Percentiles rank a stretch among this genome's conserved stretches.
These are phyloP conservation scores for Aspergillus olivimuriae DNA, from an alignment of 495 filamentous ascomycete genomes.

Conservation along the genomic window DNA sequence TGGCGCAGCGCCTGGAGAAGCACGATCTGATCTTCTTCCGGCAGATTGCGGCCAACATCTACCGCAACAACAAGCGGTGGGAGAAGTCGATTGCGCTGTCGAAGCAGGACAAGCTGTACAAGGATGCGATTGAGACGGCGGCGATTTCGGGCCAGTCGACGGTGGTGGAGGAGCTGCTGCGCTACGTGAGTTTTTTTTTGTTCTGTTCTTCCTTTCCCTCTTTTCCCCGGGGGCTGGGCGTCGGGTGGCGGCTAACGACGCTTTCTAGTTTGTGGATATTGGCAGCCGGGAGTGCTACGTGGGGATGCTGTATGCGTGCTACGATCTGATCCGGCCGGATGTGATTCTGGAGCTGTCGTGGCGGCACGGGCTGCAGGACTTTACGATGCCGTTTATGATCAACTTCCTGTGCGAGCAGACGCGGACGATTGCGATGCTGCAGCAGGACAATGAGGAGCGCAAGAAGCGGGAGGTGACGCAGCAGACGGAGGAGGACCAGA, in stretches of 20 bases:
- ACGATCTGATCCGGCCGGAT: slow-evolving; percentile 90
- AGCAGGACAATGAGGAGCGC: slow-evolving; percentile 96
- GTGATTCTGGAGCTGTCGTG: slow-evolving; percentile 94
- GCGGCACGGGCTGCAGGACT: slow-evolving; percentile 91
- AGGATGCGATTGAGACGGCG: slow-evolving; percentile 98
- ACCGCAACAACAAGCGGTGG: slow-evolving; percentile 99
- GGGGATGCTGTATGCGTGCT: slow-evolving; percentile 97
- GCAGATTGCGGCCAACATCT: slow-evolving; percentile 96
- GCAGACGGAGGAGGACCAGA: slow-evolving; percentile 83
- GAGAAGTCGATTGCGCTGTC: slow-evolving; percentile 98
- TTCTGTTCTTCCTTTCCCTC: background rate
- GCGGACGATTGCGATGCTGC: slow-evolving; percentile 72
- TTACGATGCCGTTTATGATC: slow-evolving; percentile 99
- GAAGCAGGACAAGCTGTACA: slow-evolving; percentile 99
- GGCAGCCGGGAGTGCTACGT: slow-evolving; percentile 99
- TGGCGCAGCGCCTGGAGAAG: slow-evolving; percentile 88
- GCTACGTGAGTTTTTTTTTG: slow-evolving; percentile 68
- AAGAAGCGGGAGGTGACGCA: slow-evolving; percentile 82
- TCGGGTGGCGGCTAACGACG: too few relatives aligned
- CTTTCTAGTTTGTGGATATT: slow-evolving; percentile 90
- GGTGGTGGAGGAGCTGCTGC: slow-evolving; percentile 89
- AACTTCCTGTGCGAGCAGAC: slow-evolving; percentile 91
- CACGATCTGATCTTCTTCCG: slow-evolving; percentile 99
- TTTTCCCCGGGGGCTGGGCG: background rate
- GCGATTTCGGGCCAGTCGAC: slow-evolving; percentile 89